Percentiles rank a stretch among this genome's conserved stretches.
Evolutionary conservation across 2,329 filamentous ascomycete genomes (phyloP).

Genomic region (Periconia macrospinosa): DNA sequence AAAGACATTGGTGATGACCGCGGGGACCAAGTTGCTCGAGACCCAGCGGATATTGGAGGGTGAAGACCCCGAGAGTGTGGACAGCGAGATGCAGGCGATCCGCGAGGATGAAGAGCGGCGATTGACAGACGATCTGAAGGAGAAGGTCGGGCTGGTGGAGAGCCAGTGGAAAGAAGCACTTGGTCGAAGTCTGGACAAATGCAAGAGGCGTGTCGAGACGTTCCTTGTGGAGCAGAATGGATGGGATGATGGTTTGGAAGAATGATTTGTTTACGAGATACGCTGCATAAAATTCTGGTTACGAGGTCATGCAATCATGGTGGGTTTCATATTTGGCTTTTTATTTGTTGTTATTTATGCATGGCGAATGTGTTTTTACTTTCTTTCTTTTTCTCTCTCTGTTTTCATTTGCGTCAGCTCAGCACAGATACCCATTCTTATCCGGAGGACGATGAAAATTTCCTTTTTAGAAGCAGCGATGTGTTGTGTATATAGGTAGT

Average conservation of each 20-base stretch:
- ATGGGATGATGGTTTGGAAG: constrained; percentile 71
- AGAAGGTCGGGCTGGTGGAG: constrained; percentile 88
- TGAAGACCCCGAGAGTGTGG: constrained; percentile 44
- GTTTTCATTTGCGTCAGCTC: constrained; percentile 16
- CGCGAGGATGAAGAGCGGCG: constrained; percentile 67
- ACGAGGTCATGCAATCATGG: constrained; percentile 11
- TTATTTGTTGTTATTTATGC: neutral
- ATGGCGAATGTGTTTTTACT: neutral
- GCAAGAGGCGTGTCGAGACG: constrained; percentile 73
- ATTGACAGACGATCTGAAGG: constrained; percentile 85
- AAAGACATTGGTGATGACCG: constrained; percentile 73
- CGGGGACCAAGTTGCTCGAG: constrained; percentile 68
- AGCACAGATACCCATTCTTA: constrained; percentile 41
- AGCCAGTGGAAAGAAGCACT: constrained; percentile 87
- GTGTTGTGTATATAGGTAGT: neutral
- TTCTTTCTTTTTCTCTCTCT: neutral
- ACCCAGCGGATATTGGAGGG: constrained; percentile 57
- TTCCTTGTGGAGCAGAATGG: constrained; percentile 79
- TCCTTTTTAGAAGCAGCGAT: neutral
- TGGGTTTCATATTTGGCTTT: neutral
- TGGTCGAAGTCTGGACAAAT: constrained; percentile 72
- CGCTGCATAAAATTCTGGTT: constrained; percentile 1
- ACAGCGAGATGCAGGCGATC: constrained; percentile 58
- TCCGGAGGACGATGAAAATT: neutral
- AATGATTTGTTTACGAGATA: constrained; percentile 22